phyloP scores from a whole-genome alignment of 768 basidiomycete genomes.

The Tylopilus vinaceipallidus region DNA sequence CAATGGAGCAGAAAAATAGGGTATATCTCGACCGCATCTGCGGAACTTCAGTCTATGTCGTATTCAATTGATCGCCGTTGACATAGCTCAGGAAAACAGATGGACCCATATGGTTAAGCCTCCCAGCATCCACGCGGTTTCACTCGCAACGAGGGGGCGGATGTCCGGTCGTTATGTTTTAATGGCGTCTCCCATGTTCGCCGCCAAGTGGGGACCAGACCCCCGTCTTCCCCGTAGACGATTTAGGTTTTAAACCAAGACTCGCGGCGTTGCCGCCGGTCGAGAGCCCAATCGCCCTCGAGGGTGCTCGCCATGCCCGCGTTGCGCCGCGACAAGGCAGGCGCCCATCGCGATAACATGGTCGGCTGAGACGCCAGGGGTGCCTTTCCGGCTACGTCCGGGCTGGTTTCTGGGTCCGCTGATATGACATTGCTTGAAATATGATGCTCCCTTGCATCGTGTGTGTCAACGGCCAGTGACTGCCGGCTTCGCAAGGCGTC shows the following conservation, averaged over 20 bases:
- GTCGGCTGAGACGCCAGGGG: constrained; percentile 27
- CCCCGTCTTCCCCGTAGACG: constrained; percentile 19
- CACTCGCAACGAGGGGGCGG: constrained; percentile 16
- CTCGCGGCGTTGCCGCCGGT: constrained; percentile 30
- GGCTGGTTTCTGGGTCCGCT: constrained; percentile 13
- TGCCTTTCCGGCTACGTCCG: constrained; percentile 2
- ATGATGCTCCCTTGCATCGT: too few relatives aligned
- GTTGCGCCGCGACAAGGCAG: constrained; percentile 14
- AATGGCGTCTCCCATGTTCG: constrained; percentile 9
- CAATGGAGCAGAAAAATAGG: constrained; percentile 3
- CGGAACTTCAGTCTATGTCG: constrained; percentile 32
- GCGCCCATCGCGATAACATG: constrained; percentile 32
- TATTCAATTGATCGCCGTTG: constrained; percentile 36
- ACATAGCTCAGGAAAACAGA: constrained; percentile 31
- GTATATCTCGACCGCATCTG: constrained; percentile 15
- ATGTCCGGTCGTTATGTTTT: constrained; percentile 16
- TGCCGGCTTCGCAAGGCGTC: too few relatives aligned
- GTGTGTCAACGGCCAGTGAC: too few relatives aligned
- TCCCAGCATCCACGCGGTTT: constrained; percentile 25
- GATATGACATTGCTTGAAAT: constrained; percentile 13
- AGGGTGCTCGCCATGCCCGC: constrained; percentile 39
- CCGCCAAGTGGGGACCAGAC: constrained; percentile 4
- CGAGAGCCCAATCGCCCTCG: constrained; percentile 60
- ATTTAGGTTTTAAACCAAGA: constrained; percentile 7
- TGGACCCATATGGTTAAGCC: constrained; percentile 31